These are phyloP conservation scores for Oidiodendron maius DNA, from an alignment of 495 filamentous ascomycete species.

Conservation along the genomic window DNA sequence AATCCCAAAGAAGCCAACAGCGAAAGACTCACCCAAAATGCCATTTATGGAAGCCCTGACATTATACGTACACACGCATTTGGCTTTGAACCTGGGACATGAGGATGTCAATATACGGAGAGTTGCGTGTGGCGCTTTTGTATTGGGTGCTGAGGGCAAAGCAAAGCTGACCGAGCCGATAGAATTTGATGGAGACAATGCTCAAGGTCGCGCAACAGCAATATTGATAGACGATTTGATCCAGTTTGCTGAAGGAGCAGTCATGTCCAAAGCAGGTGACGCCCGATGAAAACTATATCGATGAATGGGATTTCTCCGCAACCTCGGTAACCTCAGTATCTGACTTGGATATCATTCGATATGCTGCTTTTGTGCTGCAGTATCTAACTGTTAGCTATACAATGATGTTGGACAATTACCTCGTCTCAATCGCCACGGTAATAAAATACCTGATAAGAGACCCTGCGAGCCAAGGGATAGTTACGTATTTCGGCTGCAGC, in stretches of 20 bases:
- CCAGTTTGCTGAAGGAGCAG: constrained; percentile 5
- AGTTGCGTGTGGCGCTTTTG: constrained; percentile 48
- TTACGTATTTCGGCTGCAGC: too few relatives aligned
- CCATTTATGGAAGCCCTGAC: constrained; percentile 37
- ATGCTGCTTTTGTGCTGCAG: too few relatives aligned
- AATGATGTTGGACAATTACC: too few relatives aligned
- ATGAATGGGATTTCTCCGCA: neutral
- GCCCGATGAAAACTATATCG: neutral
- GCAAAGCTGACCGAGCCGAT: constrained; percentile 41
- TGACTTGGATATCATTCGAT: too few relatives aligned
- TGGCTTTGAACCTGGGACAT: constrained; percentile 43
- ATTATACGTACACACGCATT: constrained; percentile 37
- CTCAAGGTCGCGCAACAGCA: constrained; percentile 15
- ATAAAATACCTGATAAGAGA: too few relatives aligned
- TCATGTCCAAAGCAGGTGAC: neutral
- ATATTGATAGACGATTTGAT: constrained; percentile 17
- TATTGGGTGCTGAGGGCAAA: constrained; percentile 43
- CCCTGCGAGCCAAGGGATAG: too few relatives aligned
- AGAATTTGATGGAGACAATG: constrained; percentile 17
- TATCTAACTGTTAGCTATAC: too few relatives aligned
- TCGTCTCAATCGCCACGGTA: too few relatives aligned
- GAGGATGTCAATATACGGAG: constrained; percentile 41
- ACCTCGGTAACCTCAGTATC: too few relatives aligned
- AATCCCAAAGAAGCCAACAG: constrained; percentile 8
- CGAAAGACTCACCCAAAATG: neutral